These are phyloP conservation scores for Phoma sp. DNA, from an alignment of 2,329 filamentous ascomycete species.

Conservation along the genomic window DNA sequence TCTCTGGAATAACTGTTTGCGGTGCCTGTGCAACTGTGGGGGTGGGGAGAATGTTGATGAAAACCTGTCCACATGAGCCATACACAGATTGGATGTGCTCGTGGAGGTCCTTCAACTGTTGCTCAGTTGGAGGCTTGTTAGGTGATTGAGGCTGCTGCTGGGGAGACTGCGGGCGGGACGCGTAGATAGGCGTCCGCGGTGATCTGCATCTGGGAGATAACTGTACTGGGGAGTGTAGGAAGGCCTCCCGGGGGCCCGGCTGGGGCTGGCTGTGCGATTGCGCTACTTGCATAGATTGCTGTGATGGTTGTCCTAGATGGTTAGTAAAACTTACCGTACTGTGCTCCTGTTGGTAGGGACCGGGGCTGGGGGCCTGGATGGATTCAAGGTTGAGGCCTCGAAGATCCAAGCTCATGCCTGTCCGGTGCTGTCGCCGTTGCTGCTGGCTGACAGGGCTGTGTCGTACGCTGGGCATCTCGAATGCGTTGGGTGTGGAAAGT, in stretches of 20 bases:
- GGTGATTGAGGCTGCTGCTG: conserved; percentile 44
- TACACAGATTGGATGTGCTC: conserved; percentile 55
- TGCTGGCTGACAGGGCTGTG: conserved; percentile 67
- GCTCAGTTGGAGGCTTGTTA: conserved; percentile 47
- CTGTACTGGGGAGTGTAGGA: conserved; percentile 49
- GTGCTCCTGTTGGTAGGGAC: conserved; percentile 58
- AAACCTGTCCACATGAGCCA: conserved; percentile 51
- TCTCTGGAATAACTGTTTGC: conserved; percentile 59
- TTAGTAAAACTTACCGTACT: conserved; percentile 65
- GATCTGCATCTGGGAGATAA: conserved; percentile 44
- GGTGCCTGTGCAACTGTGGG: conserved; percentile 58
- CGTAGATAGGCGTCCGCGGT: conserved; percentile 45
- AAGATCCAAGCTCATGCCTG: conserved; percentile 83
- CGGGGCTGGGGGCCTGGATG: conserved; percentile 34
- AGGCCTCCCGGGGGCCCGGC: conserved; percentile 67
- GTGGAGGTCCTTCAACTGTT: conserved; percentile 52
- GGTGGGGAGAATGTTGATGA: conserved; percentile 59
- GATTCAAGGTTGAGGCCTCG: conserved; percentile 64
- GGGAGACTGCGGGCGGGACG: conserved; percentile 43
- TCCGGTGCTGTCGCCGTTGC: conserved; percentile 68
- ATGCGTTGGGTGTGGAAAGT: conserved; percentile 81
- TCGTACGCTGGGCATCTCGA: conserved; percentile 76
- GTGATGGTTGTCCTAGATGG: conserved; percentile 64
- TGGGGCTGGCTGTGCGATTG: conserved; percentile 86
- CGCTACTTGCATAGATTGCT: conserved; percentile 88